phyloP scores from a whole-genome alignment of 2,329 filamentous ascomycete species.

The Parascedosporium putredinis region DNA sequence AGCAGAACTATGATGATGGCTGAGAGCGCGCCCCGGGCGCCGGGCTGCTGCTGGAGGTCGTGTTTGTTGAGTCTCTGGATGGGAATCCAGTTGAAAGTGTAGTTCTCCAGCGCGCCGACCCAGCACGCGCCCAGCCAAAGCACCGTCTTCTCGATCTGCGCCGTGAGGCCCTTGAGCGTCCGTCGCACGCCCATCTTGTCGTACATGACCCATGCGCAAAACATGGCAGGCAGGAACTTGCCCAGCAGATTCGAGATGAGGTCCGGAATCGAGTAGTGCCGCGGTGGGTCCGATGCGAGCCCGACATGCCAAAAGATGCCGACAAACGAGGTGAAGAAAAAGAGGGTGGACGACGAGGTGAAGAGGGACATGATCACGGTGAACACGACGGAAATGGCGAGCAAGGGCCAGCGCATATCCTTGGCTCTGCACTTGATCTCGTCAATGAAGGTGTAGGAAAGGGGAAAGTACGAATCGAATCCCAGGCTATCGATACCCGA shows the following conservation, averaged over 20 bases:
- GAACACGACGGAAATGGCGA: slow-evolving; percentile 73
- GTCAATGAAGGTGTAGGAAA: slow-evolving; percentile 67
- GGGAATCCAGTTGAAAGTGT: slow-evolving; percentile 89
- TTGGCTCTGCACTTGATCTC: slow-evolving; percentile 56
- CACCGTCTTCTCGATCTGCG: slow-evolving; percentile 81
- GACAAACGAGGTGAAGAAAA: slow-evolving; percentile 76
- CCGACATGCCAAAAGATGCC: slow-evolving; percentile 85
- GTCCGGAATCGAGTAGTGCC: slow-evolving; percentile 52
- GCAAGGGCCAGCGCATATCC: slow-evolving; percentile 75
- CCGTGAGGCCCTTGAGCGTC: slow-evolving; percentile 60
- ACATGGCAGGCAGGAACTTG: slow-evolving; percentile 76
- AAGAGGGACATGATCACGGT: slow-evolving; percentile 71
- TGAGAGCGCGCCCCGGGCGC: slow-evolving; percentile 72
- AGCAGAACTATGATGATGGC: slow-evolving; percentile 64
- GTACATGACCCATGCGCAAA: slow-evolving; percentile 81
- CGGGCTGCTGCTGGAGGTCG: slow-evolving; percentile 81
- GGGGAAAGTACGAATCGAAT: slow-evolving; percentile 85
- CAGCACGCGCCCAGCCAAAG: slow-evolving; percentile 86
- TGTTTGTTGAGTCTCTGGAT: slow-evolving; percentile 85
- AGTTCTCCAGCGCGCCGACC: slow-evolving; percentile 86
- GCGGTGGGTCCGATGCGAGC: slow-evolving; percentile 78
- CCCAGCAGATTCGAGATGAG: slow-evolving; percentile 71
- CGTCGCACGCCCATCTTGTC: slow-evolving; percentile 68
- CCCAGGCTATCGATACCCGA: slow-evolving; percentile 66
- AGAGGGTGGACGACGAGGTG: slow-evolving; percentile 64